A percentile compares a stretch with the other conserved stretches of the same genome.
These are phyloP conservation scores for Citrus trifoliata DNA, from an alignment of 345 rosid species.

Conservation along the genomic window DNA sequence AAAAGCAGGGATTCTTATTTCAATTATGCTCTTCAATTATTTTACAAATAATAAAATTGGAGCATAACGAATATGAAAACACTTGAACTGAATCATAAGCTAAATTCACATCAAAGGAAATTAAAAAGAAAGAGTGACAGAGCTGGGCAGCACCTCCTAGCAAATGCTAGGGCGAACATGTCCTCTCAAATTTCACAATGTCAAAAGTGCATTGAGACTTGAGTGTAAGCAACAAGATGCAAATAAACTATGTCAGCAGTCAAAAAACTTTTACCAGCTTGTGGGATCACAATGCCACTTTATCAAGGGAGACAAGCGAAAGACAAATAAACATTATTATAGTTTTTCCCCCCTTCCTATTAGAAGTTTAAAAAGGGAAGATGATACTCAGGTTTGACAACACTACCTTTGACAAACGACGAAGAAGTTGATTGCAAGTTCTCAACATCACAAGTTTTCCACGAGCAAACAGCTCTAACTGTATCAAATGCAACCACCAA, in stretches of 20 bases:
- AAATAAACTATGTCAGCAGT: neutral
- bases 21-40: too few species aligned
- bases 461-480: slow-evolving; percentile 99
- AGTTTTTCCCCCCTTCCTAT: neutral
- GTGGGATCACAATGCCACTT: neutral
- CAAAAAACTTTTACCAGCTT: neutral
- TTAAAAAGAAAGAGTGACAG: too few species aligned
- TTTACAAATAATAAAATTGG: too few species aligned
- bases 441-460: slow-evolving; percentile 99
- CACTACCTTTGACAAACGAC: slow-evolving; percentile 89
- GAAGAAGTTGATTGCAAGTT: slow-evolving; percentile 98
- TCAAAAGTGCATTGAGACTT: neutral
- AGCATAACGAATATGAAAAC: too few species aligned
- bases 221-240: neutral
- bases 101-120: too few species aligned
- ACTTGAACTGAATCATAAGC: too few species aligned
- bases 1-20: too few species aligned
- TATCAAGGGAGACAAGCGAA: neutral
- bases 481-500: slow-evolving; percentile 13
- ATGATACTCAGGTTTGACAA: neutral
- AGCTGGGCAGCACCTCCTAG: neutral
- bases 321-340: neutral
- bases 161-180: neutral
- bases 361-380: neutral
- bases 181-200: neutral